Evolutionary conservation across 768 basidiomycete genomes (phyloP), one percentile per base, ranked within the genome.

Genomic region (Boletus patriciae): DNA sequence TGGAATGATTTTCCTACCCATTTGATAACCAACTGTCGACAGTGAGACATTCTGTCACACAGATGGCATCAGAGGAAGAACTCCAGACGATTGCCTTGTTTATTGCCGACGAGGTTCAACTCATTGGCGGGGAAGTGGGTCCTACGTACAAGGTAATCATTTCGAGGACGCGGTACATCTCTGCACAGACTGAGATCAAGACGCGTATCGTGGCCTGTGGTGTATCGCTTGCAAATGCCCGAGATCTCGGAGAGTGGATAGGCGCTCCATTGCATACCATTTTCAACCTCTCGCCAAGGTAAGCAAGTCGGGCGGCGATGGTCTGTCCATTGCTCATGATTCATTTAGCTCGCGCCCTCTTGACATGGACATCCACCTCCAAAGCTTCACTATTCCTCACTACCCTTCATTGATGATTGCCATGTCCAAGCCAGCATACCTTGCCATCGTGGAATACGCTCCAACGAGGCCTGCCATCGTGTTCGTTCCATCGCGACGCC

Each of bases 361-460:
- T 12, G 94, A 97, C 61, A 90, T 99, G 86, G 94, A 98, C 56
- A 94, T 99, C 46, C 95, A 98, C 67, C 76, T 99, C 9, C 97
- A 99, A 67, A 94, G 91, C 42, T 99, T 97, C 78, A 84, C 83
- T 27, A 92, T 94, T 45, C 92, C 94, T n/a, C 97, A 98, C 68
- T 97, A 96, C 84, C 94, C 97, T 0, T 97, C 94, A 0, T 78
- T 99, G 41, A 98, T 99, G 96, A 93, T 98, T 57, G 83, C 94
- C 44, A 98, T 99, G 97, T 94, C 95, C 10, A 98, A 98, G 70
- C 97, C 97, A 0, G 92, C 96, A 0, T 98, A 98, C 70, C 83
- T 98, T 8, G 87, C 95, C 31, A 89, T 98, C 58, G 77, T 86
- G 43, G 96, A 99, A 67, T 87, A 94, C 61, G 87, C 97, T 0